A percentile compares a stretch with the other conserved stretches of the same genome.
Evolutionary conservation across 2,329 filamentous ascomycete genomes (phyloP).

Genomic region (Hypomyces perniciosus): DNA sequence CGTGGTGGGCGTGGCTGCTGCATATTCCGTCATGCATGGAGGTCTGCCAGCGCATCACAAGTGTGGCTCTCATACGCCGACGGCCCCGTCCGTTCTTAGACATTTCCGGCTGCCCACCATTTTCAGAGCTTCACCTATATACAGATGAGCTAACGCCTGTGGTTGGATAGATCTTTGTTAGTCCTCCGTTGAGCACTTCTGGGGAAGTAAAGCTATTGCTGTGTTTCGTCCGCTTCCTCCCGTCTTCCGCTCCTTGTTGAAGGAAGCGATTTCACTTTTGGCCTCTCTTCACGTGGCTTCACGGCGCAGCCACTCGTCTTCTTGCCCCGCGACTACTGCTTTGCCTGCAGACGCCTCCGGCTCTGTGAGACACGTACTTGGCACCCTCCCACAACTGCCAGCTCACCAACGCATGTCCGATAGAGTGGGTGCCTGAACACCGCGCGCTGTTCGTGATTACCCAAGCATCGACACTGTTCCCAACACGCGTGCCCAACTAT

Average conservation of each 20-base stretch:
- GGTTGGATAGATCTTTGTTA: slow-evolving; percentile 29
- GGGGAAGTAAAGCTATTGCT: slow-evolving; percentile 18
- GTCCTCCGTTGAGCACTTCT: slow-evolving; percentile 21
- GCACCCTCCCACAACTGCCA: slow-evolving; percentile 49
- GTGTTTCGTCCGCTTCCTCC: slow-evolving; percentile 18
- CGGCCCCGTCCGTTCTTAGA: slow-evolving; percentile 18
- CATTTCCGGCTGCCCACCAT: slow-evolving; percentile 18
- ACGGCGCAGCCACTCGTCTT: slow-evolving; percentile 28
- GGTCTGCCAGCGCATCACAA: slow-evolving; percentile 33
- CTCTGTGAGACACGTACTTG: slow-evolving; percentile 46
- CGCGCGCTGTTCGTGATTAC: slow-evolving; percentile 35
- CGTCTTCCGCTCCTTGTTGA: slow-evolving; percentile 10
- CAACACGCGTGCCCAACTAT: slow-evolving; percentile 42
- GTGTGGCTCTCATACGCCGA: slow-evolving; percentile 26
- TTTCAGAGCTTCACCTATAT: slow-evolving; percentile 24
- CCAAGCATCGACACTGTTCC: slow-evolving; percentile 20
- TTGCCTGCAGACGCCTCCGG: slow-evolving; percentile 55
- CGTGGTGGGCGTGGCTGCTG: slow-evolving; percentile 25
- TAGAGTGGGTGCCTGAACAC: slow-evolving; percentile 47
- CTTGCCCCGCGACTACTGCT: slow-evolving; percentile 13
- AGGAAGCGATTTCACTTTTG: not conserved
- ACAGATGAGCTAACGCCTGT: slow-evolving; percentile 29
- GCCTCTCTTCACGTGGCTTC: slow-evolving; percentile 39
- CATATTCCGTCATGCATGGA: slow-evolving; percentile 56
- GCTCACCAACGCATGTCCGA: slow-evolving; percentile 56